Conservation (phyloP, 2,329 filamentous ascomycete species). For the Rhynchosporium graminicola region DNA sequence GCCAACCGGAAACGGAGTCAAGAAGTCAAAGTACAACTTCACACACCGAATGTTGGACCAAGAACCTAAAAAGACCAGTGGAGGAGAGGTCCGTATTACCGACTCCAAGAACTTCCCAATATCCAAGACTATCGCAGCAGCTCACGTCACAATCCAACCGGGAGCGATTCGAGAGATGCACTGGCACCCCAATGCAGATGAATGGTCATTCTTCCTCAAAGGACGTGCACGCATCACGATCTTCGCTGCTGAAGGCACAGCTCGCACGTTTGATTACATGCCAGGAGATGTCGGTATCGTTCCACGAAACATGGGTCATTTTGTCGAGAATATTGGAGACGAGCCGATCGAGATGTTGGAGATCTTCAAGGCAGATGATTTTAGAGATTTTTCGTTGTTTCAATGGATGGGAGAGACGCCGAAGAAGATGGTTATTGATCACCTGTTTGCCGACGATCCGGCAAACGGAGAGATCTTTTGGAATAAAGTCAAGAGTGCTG, state of each 20-base stretch:
- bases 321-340: conserved; percentile 76
- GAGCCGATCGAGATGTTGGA: conserved; percentile 76
- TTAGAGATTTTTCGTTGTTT: conserved; percentile 72
- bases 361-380: conserved; percentile 71
- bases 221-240: conserved; percentile 73
- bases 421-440: conserved; percentile 63
- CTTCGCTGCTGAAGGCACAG: conserved; percentile 68
- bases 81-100: conserved; percentile 71
- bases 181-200: conserved; percentile 78
- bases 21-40: conserved; percentile 68
- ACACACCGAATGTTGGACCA: conserved; percentile 74
- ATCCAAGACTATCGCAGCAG: conserved; percentile 72
- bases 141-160: conserved; percentile 69
- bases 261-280: conserved; percentile 73
- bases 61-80: conserved; percentile 62
- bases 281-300: conserved; percentile 77
- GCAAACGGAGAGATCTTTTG: conserved; percentile 64
- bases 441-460: conserved; percentile 63
- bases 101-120: conserved; percentile 75
- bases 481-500: conserved; percentile 59
- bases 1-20: conserved; percentile 60
- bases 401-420: conserved; percentile 77
- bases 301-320: conserved; percentile 75
- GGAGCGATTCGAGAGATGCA: conserved; percentile 56
- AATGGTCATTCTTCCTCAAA: conserved; percentile 77